Evolutionary conservation across 129 eudicot species (phyloP).

Genomic region (Flaveria trinervia): DNA sequence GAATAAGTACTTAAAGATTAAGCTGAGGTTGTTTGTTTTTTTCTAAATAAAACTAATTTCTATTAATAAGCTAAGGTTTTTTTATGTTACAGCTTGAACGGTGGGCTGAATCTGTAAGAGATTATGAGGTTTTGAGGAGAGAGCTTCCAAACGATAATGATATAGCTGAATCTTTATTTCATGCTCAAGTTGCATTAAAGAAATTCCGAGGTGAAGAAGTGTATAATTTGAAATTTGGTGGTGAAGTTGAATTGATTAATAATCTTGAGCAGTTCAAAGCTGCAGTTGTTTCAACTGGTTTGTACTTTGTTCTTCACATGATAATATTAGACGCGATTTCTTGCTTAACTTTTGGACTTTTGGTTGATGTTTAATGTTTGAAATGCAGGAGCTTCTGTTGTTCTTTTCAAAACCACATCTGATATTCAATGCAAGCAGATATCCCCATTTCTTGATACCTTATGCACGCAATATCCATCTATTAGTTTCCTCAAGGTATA

Average conservation of each 20-base stretch:
- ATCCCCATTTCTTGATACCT: constrained; percentile 60
- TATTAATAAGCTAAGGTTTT: neutral
- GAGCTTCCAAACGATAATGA: constrained; percentile 66
- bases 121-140: constrained; percentile 73
- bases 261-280: constrained; percentile 83
- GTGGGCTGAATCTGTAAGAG: constrained; percentile 93
- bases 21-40: neutral
- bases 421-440: constrained; percentile 64
- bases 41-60: neutral
- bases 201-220: constrained; percentile 90
- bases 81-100: constrained; percentile 63
- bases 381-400: constrained; percentile 79
- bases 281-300: constrained; percentile 74
- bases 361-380: neutral
- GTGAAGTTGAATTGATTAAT: constrained; percentile 75
- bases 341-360: constrained; percentile 17
- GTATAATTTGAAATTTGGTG: constrained; percentile 85
- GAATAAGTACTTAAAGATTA: constrained; percentile 3
- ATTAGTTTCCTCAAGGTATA: constrained; percentile 79
- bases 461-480: constrained; percentile 76
- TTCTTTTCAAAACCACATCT: constrained; percentile 55
- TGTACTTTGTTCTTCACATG: constrained; percentile 20
- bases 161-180: constrained; percentile 83
- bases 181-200: constrained; percentile 82
- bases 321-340: neutral